Conservation (phyloP, 345 rosid species). For the Gossypium rotundifolium region DNA sequence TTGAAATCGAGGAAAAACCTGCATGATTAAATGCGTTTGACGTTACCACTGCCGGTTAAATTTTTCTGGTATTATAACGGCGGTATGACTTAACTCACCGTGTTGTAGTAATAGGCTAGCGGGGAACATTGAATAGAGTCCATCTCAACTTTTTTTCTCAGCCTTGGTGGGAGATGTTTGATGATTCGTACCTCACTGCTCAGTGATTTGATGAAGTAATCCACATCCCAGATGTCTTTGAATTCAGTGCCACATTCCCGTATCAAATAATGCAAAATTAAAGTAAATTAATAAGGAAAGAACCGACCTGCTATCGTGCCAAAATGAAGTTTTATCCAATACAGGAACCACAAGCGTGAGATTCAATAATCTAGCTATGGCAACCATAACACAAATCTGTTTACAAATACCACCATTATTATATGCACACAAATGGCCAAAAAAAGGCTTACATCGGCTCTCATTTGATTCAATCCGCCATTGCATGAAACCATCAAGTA, state of each 20-base stretch:
- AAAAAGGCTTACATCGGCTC: conserved; percentile 19
- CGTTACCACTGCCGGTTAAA: background rate
- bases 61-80: background rate
- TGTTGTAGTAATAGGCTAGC: conserved; percentile 62
- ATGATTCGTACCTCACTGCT: conserved; percentile 82
- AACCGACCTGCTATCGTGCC: conserved; percentile 77
- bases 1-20: conserved; percentile 79
- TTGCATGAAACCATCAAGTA: conserved; percentile 30
- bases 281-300: conserved; percentile 6
- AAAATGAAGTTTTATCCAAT: conserved; percentile 84
- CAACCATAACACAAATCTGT: conserved; percentile 96
- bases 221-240: conserved; percentile 78
- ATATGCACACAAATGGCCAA: too few species aligned
- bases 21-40: conserved; percentile 12
- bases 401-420: background rate
- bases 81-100: conserved; percentile 14
- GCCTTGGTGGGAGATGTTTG: conserved; percentile 65
- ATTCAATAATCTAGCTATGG: conserved; percentile 72
- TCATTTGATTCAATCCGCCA: conserved; percentile 36
- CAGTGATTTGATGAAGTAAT: conserved; percentile 79
- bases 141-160: conserved; percentile 56
- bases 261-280: background rate
- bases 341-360: conserved; percentile 85
- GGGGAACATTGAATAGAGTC: conserved; percentile 58
- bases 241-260: conserved; percentile 50